phyloP scores from a whole-genome alignment of 306 rosid genomes.

The Castanospermum australe region DNA sequence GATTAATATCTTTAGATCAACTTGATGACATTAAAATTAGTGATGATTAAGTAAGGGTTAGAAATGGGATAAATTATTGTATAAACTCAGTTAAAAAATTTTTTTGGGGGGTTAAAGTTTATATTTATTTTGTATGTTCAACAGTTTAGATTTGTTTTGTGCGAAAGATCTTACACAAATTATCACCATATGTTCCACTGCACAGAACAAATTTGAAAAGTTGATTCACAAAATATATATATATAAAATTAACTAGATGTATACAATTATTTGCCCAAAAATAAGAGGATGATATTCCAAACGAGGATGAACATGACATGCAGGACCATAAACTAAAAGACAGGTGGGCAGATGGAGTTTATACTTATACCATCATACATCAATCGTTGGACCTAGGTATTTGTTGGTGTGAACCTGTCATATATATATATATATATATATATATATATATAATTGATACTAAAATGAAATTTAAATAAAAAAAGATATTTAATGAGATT shows the following conservation, averaged over 20 bases:
- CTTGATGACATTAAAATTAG: no score
- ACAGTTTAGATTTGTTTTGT: no score
- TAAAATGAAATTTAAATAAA: background rate
- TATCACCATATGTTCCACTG: no score
- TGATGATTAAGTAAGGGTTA: no score
- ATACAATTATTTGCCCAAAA: background rate
- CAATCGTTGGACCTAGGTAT: constrained; percentile 23
- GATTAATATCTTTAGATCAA: no score
- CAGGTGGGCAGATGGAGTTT: background rate
- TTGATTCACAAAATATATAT: background rate
- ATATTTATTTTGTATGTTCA: no score
- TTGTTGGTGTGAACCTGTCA: constrained; percentile 18
- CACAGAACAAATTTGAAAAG: no score
- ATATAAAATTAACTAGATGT: background rate
- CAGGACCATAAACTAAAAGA: constrained; percentile 12
- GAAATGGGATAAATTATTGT: no score
- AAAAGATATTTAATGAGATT: background rate
- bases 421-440: no score
- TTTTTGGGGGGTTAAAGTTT: no score
- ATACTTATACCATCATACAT: constrained; percentile 9
- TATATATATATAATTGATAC: background rate
- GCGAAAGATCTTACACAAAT: no score
- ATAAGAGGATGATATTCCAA: background rate
- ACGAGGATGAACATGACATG: background rate
- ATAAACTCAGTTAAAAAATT: no score